Conservation (phyloP, 164 flowering plant genomes). For the Nymphaea thermarum region DNA sequence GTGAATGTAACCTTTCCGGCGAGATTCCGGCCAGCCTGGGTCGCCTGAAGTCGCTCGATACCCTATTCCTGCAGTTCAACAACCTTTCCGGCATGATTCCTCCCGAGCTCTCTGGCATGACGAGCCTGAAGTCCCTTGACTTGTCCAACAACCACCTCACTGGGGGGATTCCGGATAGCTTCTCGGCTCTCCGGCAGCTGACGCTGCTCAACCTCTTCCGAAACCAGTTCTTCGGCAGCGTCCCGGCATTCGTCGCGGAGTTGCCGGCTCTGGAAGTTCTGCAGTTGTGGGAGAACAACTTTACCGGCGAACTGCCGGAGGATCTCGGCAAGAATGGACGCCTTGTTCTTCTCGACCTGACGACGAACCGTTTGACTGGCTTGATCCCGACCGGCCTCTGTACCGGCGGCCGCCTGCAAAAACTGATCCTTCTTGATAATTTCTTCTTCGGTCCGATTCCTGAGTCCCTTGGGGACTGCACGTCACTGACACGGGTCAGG, state of each 20-base stretch:
- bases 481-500: slow-evolving; percentile 45
- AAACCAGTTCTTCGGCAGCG: slow-evolving; percentile 51
- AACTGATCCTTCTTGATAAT: slow-evolving; percentile 57
- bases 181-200: slow-evolving; percentile 33
- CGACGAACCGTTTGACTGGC: slow-evolving; percentile 67
- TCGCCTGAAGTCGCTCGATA: slow-evolving; percentile 31
- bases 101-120: slow-evolving; percentile 39
- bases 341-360: slow-evolving; percentile 42
- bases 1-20: slow-evolving; percentile 48
- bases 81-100: slow-evolving; percentile 53
- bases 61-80: slow-evolving; percentile 65
- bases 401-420: slow-evolving; percentile 38
- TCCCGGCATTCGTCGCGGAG: slow-evolving; percentile 62
- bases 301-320: slow-evolving; percentile 59
- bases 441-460: slow-evolving; percentile 69
- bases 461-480: slow-evolving; percentile 61
- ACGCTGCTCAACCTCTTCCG: slow-evolving; percentile 47
- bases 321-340: slow-evolving; percentile 60
- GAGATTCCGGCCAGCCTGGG: slow-evolving; percentile 56
- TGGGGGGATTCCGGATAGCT: slow-evolving; percentile 65
- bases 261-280: slow-evolving; percentile 59
- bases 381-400: slow-evolving; percentile 54
- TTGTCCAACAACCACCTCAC: slow-evolving; percentile 49
- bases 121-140: slow-evolving; percentile 49
- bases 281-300: slow-evolving; percentile 75